Evolutionary conservation across 2,329 filamentous ascomycete genomes (phyloP).

Genomic region (Penicillium sp.): DNA sequence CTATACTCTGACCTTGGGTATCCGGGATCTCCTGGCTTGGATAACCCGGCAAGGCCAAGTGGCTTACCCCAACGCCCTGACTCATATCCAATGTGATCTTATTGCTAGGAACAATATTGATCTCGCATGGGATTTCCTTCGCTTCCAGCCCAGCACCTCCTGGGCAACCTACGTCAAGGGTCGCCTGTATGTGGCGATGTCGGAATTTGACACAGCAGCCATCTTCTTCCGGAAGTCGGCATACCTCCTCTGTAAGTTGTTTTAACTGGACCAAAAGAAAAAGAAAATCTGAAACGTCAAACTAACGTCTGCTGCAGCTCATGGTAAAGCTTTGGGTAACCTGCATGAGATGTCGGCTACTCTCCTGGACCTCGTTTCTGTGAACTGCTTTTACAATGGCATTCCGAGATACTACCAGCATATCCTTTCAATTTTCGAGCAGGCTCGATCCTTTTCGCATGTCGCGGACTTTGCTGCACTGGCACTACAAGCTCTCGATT

Average conservation of each 20-base stretch:
- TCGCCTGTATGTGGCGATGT: constrained; percentile 73
- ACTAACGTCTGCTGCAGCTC: constrained; percentile 38
- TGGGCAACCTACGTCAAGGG: constrained; percentile 81
- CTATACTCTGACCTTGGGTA: constrained; percentile 47
- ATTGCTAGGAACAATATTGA: constrained; percentile 70
- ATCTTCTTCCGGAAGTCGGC: constrained; percentile 81
- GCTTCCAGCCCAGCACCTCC: constrained; percentile 61
- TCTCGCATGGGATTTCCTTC: constrained; percentile 67
- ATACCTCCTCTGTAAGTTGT: constrained; percentile 75
- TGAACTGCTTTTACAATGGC: constrained; percentile 69
- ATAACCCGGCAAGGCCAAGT: constrained; percentile 58
- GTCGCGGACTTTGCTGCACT: constrained; percentile 82
- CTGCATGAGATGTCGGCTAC: constrained; percentile 56
- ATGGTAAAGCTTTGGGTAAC: constrained; percentile 50
- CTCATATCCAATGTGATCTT: constrained; percentile 71
- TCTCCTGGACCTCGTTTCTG: constrained; percentile 77
- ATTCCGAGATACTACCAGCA: constrained; percentile 86
- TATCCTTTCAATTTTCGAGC: constrained; percentile 80
- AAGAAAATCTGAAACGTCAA: neutral
- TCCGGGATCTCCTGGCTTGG: constrained; percentile 51
- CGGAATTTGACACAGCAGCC: constrained; percentile 74
- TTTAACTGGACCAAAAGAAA: neutral
- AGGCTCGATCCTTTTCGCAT: constrained; percentile 73
- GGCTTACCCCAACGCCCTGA: constrained; percentile 63
- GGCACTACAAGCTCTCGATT: constrained; percentile 66